A percentile compares a stretch with the other conserved stretches of the same genome.
These are phyloP conservation scores for Pleurotus tuoliensis DNA, from an alignment of 768 basidiomycete species.

Conservation along the genomic window DNA sequence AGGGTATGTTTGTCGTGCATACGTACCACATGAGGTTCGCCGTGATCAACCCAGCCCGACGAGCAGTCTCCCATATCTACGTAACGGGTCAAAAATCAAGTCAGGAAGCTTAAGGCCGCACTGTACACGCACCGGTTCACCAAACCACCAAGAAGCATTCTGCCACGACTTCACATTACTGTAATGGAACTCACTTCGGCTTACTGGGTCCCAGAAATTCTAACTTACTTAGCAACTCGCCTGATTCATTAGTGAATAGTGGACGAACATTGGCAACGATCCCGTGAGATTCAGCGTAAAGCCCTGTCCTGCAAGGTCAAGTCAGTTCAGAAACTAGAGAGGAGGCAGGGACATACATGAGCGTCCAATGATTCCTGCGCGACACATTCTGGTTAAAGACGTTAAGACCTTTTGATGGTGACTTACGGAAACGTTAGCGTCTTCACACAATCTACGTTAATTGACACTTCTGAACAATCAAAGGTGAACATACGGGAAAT, in stretches of 20 bases:
- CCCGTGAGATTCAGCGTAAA: constrained; percentile 87
- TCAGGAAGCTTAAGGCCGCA: neutral
- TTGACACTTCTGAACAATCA: neutral
- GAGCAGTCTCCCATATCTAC: constrained; percentile 90
- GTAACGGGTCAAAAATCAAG: neutral
- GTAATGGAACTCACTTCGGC: constrained; percentile 66
- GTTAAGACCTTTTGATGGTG: neutral
- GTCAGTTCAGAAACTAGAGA: neutral
- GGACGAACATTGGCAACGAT: constrained; percentile 78
- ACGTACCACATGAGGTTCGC: constrained; percentile 92
- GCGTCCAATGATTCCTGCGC: constrained; percentile 80
- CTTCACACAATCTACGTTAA: constrained; percentile 30
- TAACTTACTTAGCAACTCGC: constrained; percentile 21
- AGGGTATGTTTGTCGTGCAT: neutral
- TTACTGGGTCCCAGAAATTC: constrained; percentile 85
- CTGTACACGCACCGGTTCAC: constrained; percentile 65
- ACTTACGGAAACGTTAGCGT: constrained; percentile 89
- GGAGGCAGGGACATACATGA: constrained; percentile 53
- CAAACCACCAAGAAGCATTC: constrained; percentile 79
- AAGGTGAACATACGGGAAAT: constrained; percentile 66
- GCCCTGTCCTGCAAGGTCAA: constrained; percentile 63
- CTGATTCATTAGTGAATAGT: no score
- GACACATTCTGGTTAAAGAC: constrained; percentile 5
- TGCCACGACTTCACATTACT: constrained; percentile 57
- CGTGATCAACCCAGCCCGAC: constrained; percentile 64